phyloP scores from a whole-genome alignment of 345 rosid species.

The Gossypium longicalyx region DNA sequence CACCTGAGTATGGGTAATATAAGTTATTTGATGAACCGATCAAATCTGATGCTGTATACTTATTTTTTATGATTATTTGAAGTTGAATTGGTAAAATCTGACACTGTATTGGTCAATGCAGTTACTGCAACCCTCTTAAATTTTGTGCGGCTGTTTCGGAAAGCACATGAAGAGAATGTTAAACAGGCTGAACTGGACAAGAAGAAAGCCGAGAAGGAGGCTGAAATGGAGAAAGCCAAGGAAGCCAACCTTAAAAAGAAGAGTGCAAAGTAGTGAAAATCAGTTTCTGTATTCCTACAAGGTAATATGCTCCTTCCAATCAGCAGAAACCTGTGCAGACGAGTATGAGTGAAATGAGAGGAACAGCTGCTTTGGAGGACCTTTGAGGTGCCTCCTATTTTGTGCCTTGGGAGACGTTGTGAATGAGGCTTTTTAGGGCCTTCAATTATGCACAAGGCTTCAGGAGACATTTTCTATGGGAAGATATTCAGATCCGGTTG shows the following conservation, averaged over 20 bases:
- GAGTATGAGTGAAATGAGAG: conserved; percentile 9
- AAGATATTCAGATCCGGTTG: conserved; percentile 13
- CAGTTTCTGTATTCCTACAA: conserved; percentile 5
- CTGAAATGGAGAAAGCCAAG: conserved; percentile 86
- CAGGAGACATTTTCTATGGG: conserved; percentile 8
- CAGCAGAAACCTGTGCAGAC: conserved; percentile 21
- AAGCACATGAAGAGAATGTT: conserved; percentile 89
- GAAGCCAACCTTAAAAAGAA: conserved; percentile 60
- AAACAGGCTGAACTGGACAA: conserved; percentile 88
- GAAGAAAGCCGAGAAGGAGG: conserved; percentile 92
- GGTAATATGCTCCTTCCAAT: conserved; percentile 22
- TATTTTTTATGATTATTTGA: not conserved
- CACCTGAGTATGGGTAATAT: not conserved
- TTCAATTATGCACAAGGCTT: conserved; percentile 3
- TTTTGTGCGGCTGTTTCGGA: conserved; percentile 79
- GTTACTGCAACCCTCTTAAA: conserved; percentile 83
- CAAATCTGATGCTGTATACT: not conserved
- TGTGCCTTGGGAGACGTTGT: conserved; percentile 17
- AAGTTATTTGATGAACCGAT: not conserved
- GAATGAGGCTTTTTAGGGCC: conserved; percentile 17
- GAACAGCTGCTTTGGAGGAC: conserved; percentile 22
- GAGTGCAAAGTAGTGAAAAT: conserved; percentile 39
- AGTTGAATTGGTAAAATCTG: conserved; percentile 13
- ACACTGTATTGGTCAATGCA: conserved; percentile 34
- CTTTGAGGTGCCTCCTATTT: conserved; percentile 18